Evolutionary conservation across 2,329 filamentous ascomycete genomes (phyloP).

Genomic region (Pyrenochaeta sp.): DNA sequence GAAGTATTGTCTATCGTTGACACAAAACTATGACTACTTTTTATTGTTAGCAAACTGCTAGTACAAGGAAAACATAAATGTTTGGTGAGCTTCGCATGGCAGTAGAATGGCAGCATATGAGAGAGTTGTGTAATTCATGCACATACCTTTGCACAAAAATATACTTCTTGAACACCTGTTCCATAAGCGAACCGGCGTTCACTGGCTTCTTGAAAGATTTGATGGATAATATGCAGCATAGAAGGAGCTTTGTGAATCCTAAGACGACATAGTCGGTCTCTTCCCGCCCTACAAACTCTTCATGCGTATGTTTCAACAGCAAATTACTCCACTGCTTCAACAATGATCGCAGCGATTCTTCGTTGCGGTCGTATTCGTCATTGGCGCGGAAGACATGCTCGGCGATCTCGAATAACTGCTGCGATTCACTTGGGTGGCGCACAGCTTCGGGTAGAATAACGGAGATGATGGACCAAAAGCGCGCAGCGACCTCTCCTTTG

Average conservation of each 20-base stretch:
- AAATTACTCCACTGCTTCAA: constrained; percentile 43
- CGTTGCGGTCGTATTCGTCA: constrained; percentile 44
- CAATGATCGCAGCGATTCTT: constrained; percentile 37
- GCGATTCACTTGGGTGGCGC: constrained; percentile 31
- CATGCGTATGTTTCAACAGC: constrained; percentile 43
- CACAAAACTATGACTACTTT: constrained; percentile 11
- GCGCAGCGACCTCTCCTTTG: constrained; percentile 38
- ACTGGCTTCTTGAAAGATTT: constrained; percentile 52
- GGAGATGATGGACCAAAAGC: constrained; percentile 47
- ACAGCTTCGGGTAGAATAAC: constrained; percentile 39
- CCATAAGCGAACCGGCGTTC: constrained; percentile 38
- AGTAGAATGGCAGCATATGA: background rate
- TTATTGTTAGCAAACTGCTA: constrained; percentile 3
- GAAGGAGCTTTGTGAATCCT: constrained; percentile 53
- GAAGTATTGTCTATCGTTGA: constrained; percentile 18
- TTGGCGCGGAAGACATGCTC: constrained; percentile 46
- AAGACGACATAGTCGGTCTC: constrained; percentile 47
- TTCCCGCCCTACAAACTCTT: constrained; percentile 47
- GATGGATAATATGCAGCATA: constrained; percentile 47
- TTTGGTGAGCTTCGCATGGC: background rate
- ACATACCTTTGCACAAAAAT: constrained; percentile 42
- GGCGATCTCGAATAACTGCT: constrained; percentile 47
- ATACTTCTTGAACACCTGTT: constrained; percentile 46
- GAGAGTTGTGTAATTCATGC: background rate
- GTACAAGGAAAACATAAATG: background rate